These are phyloP conservation scores for Fusarium sp. DNA, from an alignment of 2,329 filamentous ascomycete species.

Conservation along the genomic window DNA sequence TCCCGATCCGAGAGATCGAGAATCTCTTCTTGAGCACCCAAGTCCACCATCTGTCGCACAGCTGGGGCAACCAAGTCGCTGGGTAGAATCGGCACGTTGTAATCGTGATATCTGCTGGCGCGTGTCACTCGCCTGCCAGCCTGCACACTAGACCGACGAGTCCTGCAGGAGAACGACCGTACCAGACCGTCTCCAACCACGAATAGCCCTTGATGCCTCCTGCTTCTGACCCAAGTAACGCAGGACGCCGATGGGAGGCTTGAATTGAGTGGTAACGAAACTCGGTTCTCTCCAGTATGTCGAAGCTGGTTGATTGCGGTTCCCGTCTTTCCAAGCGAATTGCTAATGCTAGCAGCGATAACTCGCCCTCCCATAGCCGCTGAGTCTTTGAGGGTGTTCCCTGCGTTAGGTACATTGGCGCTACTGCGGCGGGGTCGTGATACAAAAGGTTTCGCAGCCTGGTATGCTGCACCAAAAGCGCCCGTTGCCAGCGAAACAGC, in stretches of 20 bases:
- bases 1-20: constrained; percentile 68
- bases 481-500: constrained; percentile 80
- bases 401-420: constrained; percentile 53
- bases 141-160: constrained; percentile 68
- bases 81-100: constrained; percentile 74
- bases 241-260: constrained; percentile 70
- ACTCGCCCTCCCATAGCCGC: constrained; percentile 80
- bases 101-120: constrained; percentile 74
- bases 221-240: constrained; percentile 75
- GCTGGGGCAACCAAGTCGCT: constrained; percentile 71
- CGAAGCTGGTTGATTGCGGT: constrained; percentile 78
- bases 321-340: constrained; percentile 81
- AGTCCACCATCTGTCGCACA: constrained; percentile 67
- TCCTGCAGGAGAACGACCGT: constrained; percentile 74
- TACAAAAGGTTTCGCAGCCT: constrained; percentile 75
- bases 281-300: constrained; percentile 81
- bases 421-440: constrained; percentile 68
- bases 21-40: constrained; percentile 68
- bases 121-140: constrained; percentile 68
- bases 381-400: constrained; percentile 68
- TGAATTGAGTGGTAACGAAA: constrained; percentile 74
- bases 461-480: constrained; percentile 78
- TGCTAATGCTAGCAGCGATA: constrained; percentile 80
- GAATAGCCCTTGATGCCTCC: constrained; percentile 73
- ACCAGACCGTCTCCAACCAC: constrained; percentile 77